These are phyloP conservation scores for Leccinum rimulosum DNA, from an alignment of 768 basidiomycete genomes.

Conservation along the genomic window DNA sequence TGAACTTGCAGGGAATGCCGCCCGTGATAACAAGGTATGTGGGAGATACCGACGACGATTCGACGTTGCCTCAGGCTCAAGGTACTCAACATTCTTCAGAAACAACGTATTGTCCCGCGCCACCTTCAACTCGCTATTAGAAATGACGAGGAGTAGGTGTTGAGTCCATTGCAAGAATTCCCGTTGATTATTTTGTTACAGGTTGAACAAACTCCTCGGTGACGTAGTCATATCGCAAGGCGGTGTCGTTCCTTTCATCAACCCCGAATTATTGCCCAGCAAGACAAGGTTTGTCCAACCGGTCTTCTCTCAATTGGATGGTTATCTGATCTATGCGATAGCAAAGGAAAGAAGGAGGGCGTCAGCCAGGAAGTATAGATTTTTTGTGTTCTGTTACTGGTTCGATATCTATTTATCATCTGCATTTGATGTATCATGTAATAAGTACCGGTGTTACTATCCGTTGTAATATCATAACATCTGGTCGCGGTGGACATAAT, in stretches of 20 bases:
- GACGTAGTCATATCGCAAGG: slow-evolving; percentile 89
- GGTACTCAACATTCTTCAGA: slow-evolving; percentile 36
- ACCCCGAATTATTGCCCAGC: slow-evolving; percentile 39
- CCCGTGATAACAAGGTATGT: slow-evolving; percentile 34
- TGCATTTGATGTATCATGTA: slow-evolving; percentile 30
- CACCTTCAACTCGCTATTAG: slow-evolving; percentile 91
- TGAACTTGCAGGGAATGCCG: slow-evolving; percentile 87
- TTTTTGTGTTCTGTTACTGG: slow-evolving; percentile 19
- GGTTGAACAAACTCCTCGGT: slow-evolving; percentile 78
- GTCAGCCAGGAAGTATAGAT: slow-evolving; percentile 33
- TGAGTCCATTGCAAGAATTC: background rate
- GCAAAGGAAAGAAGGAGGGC: slow-evolving; percentile 36
- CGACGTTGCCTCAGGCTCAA: no score
- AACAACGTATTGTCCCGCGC: slow-evolving; percentile 92
- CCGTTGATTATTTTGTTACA: slow-evolving; percentile 19
- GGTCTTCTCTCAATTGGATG: background rate
- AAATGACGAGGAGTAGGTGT: slow-evolving; percentile 77
- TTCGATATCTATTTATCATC: slow-evolving; percentile 29
- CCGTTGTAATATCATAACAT: slow-evolving; percentile 10
- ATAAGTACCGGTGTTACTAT: slow-evolving; percentile 5
- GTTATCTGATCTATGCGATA: slow-evolving; percentile 12
- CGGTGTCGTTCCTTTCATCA: slow-evolving; percentile 75
- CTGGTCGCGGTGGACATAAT: no score
- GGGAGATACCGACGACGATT: background rate
- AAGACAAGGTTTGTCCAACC: slow-evolving; percentile 26